A percentile compares a stretch with the other conserved stretches of the same genome.
phyloP scores from a whole-genome alignment of 2,329 filamentous ascomycete genomes.

The Talaromyces funiculosus region DNA sequence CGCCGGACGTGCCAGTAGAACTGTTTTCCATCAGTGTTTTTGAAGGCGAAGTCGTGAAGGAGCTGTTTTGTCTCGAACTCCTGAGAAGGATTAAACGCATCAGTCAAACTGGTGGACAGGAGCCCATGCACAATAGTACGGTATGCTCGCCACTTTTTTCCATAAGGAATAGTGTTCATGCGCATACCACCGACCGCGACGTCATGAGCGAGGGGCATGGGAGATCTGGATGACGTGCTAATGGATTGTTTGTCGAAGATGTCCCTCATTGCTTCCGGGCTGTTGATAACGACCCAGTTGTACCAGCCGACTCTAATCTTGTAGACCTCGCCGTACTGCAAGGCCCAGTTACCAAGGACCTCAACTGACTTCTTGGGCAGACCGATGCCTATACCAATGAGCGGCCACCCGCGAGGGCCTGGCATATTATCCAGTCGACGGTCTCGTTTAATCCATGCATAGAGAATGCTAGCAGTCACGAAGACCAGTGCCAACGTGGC shows the following conservation, averaged over 20 bases:
- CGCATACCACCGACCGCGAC: background rate
- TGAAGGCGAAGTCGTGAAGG: background rate
- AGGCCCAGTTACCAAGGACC: background rate
- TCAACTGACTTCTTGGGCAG: background rate
- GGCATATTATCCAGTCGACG: background rate
- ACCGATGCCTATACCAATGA: background rate
- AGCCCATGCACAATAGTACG: background rate
- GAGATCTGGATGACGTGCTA: background rate
- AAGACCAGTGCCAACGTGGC: background rate
- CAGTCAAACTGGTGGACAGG: background rate
- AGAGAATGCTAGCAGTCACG: background rate
- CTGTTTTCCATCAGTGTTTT: background rate
- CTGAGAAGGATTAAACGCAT: background rate
- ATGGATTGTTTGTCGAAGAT: background rate
- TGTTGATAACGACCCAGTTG: background rate
- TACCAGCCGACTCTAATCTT: background rate
- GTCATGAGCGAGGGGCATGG: background rate
- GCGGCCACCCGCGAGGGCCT: background rate
- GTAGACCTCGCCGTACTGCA: background rate
- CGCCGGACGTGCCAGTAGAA: background rate
- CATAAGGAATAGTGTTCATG: background rate
- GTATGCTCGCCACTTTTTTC: background rate
- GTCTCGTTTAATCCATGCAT: background rate
- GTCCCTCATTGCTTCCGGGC: background rate
- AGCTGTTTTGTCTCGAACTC: background rate